Evolutionary conservation across 371 early-diverging fungal species (phyloP).

Genomic region (Amoeboaphelidium occidentale): DNA sequence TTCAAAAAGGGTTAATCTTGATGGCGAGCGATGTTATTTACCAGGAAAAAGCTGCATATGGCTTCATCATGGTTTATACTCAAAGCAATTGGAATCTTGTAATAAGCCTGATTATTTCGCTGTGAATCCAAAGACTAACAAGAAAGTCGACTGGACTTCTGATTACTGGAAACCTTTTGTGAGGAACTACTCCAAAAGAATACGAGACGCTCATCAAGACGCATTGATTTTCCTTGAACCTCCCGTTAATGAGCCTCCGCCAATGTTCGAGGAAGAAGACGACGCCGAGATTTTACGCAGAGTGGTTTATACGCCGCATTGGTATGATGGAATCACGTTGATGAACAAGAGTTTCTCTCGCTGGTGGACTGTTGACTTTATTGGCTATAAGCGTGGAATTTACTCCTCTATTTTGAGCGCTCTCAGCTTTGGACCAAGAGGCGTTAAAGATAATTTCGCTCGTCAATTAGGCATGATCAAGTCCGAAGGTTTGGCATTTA

Average conservation of each 20-base stretch:
- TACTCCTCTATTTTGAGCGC: constrained; percentile 27
- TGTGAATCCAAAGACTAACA: constrained; percentile 17
- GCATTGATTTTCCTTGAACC: constrained; percentile 39
- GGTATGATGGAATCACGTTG: constrained; percentile 44
- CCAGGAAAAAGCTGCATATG: too few species aligned
- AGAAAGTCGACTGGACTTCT: constrained; percentile 15
- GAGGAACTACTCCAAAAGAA: constrained; percentile 11
- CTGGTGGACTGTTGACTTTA: constrained; percentile 28
- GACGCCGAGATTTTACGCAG: constrained; percentile 13
- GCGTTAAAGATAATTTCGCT: constrained; percentile 24
- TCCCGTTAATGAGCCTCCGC: constrained; percentile 29
- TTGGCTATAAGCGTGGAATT: constrained; percentile 33
- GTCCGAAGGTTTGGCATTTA: constrained; percentile 19
- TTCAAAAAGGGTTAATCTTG: constrained; percentile 18
- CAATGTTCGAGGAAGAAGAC: constrained; percentile 12
- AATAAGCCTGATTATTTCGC: constrained; percentile 31
- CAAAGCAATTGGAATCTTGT: too few species aligned
- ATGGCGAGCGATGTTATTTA: too few species aligned
- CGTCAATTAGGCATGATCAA: constrained; percentile 25
- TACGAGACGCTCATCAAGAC: constrained; percentile 21
- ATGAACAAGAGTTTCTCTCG: constrained; percentile 32
- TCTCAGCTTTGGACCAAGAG: constrained; percentile 26
- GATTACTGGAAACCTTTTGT: constrained; percentile 30
- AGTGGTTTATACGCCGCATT: constrained; percentile 40
- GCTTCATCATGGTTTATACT: too few species aligned